phyloP scores from a whole-genome alignment of 495 filamentous ascomycete genomes.

The Beverwykella pulmonaria region DNA sequence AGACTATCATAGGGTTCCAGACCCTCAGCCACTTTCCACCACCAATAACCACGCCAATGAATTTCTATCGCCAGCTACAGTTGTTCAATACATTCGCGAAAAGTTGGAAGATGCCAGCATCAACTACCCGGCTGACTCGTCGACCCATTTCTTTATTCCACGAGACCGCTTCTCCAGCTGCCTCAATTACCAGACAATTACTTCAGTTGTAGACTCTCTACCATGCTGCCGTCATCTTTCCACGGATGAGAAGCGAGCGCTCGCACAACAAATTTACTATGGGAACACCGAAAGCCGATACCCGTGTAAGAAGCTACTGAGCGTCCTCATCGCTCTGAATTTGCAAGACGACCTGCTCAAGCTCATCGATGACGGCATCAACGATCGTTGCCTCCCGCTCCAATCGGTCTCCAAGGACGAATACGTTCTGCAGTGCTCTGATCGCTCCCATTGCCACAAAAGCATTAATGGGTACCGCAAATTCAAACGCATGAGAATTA shows the following conservation, averaged over 20 bases:
- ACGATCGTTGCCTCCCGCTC: neutral
- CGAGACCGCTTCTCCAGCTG: neutral
- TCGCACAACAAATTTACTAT: neutral
- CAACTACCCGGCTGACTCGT: neutral
- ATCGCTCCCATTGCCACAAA: neutral
- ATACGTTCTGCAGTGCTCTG: neutral
- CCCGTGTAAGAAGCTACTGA: neutral
- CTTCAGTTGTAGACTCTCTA: neutral
- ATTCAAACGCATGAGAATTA: neutral
- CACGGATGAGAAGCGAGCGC: neutral
- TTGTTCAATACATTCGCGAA: no score
- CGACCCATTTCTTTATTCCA: neutral
- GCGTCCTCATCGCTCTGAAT: neutral
- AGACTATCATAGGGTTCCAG: no score
- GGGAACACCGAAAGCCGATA: neutral
- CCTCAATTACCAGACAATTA: neutral
- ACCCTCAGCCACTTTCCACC: no score
- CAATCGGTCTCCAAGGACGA: neutral
- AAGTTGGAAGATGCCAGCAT: no score
- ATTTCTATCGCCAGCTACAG: no score
- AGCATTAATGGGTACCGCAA: neutral
- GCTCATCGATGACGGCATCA: neutral
- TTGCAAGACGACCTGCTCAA: neutral
- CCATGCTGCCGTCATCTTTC: neutral
- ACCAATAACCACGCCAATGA: no score